A percentile compares a stretch with the other conserved stretches of the same genome.
Evolutionary conservation across 331 rosid genomes (phyloP).

Genomic region (Quercus tomentella): DNA sequence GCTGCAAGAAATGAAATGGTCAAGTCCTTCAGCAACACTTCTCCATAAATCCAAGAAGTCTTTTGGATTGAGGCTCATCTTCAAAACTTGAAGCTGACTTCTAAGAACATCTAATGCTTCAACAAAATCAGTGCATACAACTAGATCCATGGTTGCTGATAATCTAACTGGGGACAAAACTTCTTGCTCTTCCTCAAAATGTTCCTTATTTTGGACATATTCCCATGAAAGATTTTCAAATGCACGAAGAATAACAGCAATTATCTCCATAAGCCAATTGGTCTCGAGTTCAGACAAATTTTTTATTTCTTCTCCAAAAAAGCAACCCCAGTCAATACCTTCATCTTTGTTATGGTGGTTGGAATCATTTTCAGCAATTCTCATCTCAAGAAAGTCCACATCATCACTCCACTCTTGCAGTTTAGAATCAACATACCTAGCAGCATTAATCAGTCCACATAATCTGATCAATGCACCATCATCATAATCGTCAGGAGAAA

Average conservation of each 20-base stretch:
- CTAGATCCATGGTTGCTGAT: constrained; percentile 29
- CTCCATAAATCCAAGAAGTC: constrained; percentile 79
- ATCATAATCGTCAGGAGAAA: constrained; percentile 29
- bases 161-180: constrained; percentile 12
- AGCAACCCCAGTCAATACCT: constrained; percentile 22
- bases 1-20: constrained; percentile 55
- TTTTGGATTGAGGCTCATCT: constrained; percentile 41
- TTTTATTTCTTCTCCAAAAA: constrained; percentile 55
- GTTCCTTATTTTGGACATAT: constrained; percentile 39
- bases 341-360: constrained; percentile 21
- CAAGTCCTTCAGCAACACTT: constrained; percentile 66
- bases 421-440: constrained; percentile 51
- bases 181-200: constrained; percentile 29
- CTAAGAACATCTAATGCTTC: constrained; percentile 54
- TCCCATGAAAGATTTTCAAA: constrained; percentile 64
- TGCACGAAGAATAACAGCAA: constrained; percentile 51
- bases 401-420: constrained; percentile 65
- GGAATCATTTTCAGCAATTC: constrained; percentile 54
- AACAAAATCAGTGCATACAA: constrained; percentile 38
- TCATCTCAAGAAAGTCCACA: constrained; percentile 66
- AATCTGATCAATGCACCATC: constrained; percentile 34
- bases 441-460: constrained; percentile 57
- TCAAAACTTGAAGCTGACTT: constrained; percentile 40
- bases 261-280: constrained; percentile 71
- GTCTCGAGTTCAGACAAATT: constrained; percentile 65